Evolutionary conservation across 768 basidiomycete species (phyloP).

Genomic region (Russula griseocarnosa): DNA sequence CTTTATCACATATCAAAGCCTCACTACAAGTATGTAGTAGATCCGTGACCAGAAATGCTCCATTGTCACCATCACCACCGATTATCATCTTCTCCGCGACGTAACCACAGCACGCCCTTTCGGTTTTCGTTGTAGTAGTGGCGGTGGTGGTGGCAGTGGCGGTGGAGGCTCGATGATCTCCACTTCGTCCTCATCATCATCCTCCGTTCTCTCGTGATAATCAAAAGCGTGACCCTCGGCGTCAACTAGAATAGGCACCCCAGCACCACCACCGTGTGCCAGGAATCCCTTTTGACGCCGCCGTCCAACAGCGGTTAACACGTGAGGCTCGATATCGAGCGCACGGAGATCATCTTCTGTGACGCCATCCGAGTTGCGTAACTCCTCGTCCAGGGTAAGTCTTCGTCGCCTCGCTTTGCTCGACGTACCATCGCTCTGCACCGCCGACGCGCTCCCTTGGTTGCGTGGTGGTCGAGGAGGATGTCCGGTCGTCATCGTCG

Average conservation of each 20-base stretch:
- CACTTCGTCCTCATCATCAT: background rate
- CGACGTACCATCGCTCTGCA: conserved; percentile 8
- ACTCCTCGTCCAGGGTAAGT: conserved; percentile 64
- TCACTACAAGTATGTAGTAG: background rate
- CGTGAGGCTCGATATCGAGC: conserved; percentile 38
- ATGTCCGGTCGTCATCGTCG: background rate
- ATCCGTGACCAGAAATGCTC: background rate
- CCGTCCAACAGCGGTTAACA: conserved; percentile 47
- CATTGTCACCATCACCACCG: background rate
- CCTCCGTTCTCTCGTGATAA: conserved; percentile 40
- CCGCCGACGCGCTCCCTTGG: conserved; percentile 3
- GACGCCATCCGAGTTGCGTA: conserved; percentile 44
- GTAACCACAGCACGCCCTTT: background rate
- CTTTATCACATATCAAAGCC: background rate
- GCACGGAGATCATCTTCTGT: conserved; percentile 35
- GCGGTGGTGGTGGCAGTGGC: background rate
- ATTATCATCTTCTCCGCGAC: conserved; percentile 13
- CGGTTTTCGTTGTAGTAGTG: background rate
- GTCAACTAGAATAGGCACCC: conserved; percentile 67
- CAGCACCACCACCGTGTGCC: conserved; percentile 72
- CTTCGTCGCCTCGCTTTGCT: conserved; percentile 38
- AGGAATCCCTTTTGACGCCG: conserved; percentile 57
- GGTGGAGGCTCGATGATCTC: background rate
- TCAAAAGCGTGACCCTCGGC: background rate
- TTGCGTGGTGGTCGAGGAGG: background rate